A percentile compares a stretch with the other conserved stretches of the same genome.
Evolutionary conservation across 129 eudicot species (phyloP).

Genomic region (Escallonia herrerae): DNA sequence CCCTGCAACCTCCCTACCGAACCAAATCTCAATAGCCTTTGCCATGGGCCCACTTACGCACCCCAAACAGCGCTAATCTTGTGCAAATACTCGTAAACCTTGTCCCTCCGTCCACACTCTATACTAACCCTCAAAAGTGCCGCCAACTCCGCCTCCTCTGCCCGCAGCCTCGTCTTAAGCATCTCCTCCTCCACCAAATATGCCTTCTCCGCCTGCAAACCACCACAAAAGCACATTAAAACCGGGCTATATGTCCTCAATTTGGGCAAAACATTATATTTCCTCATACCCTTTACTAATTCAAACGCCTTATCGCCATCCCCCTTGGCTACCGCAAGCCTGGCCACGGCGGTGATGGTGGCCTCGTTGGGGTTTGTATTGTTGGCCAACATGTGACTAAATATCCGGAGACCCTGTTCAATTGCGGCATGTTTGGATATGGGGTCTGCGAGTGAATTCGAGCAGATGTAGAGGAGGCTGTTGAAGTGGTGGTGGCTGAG

Average conservation of each 20-base stretch:
- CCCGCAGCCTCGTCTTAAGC: constrained; percentile 31
- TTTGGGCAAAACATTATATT: constrained; percentile 32
- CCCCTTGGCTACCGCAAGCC: constrained; percentile 51
- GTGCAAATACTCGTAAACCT: constrained; percentile 83
- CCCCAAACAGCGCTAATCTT: constrained; percentile 56
- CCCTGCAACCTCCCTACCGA: constrained; percentile 38
- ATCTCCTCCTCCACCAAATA: constrained; percentile 68
- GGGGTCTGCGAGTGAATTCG: constrained; percentile 28
- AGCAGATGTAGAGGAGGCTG: constrained; percentile 63
- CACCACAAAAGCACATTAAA: constrained; percentile 44
- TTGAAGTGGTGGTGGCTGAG: constrained; percentile 55
- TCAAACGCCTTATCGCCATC: constrained; percentile 53
- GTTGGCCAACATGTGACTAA: constrained; percentile 30
- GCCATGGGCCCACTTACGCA: constrained; percentile 46
- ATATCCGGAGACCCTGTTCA: constrained; percentile 47
- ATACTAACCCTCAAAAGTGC: constrained; percentile 73
- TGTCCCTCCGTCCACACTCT: constrained; percentile 40
- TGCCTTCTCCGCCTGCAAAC: constrained; percentile 52
- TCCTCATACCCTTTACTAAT: constrained; percentile 41
- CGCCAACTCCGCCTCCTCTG: constrained; percentile 57
- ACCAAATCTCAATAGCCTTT: constrained; percentile 56
- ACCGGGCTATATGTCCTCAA: constrained; percentile 64
- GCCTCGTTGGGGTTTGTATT: constrained; percentile 62
- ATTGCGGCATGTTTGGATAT: constrained; percentile 29
- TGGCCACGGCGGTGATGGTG: constrained; percentile 48